Base-by-base conservation (phyloP, 768 basidiomycete species). In the Saitozyma podzolica region DNA sequence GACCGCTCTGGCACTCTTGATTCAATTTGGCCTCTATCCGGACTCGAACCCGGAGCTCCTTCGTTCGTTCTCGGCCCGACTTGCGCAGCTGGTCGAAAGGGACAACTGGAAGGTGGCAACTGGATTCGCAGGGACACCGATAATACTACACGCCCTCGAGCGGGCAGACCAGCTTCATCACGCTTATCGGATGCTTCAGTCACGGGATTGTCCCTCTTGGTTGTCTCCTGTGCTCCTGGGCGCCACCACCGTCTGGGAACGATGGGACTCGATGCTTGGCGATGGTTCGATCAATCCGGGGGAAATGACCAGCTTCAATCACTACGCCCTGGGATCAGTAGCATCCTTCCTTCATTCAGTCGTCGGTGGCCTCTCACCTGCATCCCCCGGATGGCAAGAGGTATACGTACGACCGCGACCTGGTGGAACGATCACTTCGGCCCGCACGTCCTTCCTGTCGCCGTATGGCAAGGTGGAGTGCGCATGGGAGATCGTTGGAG, bases 101-200 rank as follows among this genome's bases (percentile, higher is more conserved):
- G 54, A 60, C 10, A 29, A 37, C 13, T 78, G 74, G 67, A 67
- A 64, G 50, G 56, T 78, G 14, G 47, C 66, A 4, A 78, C 77
- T 9, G 77, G 77, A 5, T 78, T 78, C 56, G 77, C 77, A 11
- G 77, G 73, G 8, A 78, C 77, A 40, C 77, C 75, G 1, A 60
- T 68, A 51, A 69, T 78, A 14, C 68, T 78, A 0, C 63, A 65
- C 39, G 64, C 67, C 6, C 58, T 78, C 2, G 63, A 63, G 14
- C 61, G 63, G 20, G 60, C 58, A 9, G 75, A 64, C 3, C 54
- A 62, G 13, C 56, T 72, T 1, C 66, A 68, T 6, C 40, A 72
- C 13, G 77, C 77, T 2, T 78, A 78, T 59, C 56, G 73, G 20
- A 76, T 76, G 75, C 54, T 76, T 1, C 73, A 74, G 58, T 71